Percentiles rank a stretch among this genome's conserved stretches.
Conservation (phyloP, 192 early-diverging fungal species). For the Rhizoclosmatium sp. region DNA sequence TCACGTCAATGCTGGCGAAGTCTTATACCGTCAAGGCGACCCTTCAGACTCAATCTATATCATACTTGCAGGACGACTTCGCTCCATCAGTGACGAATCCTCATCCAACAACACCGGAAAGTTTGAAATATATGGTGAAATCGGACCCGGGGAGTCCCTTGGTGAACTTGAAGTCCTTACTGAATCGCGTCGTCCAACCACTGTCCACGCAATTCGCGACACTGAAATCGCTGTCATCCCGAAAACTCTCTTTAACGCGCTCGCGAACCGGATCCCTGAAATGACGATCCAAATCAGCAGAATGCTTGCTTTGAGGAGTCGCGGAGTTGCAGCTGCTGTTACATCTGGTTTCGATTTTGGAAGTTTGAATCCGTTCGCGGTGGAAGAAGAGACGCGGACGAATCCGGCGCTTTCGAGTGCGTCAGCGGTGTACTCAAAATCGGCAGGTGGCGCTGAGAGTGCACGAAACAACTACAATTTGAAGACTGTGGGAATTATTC, state of each 20-base stretch:
- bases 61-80: constrained; percentile 91
- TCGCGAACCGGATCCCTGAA: constrained; percentile 87
- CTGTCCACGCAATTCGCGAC: constrained; percentile 97
- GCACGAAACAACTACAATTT: constrained; percentile 88
- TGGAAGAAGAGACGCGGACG: too few relatives aligned
- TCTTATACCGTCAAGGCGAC: constrained; percentile 89
- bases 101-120: constrained; percentile 32
- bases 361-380: constrained; percentile 11
- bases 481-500: constrained; percentile 93
- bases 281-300: constrained; percentile 92
- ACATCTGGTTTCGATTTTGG: not conserved
- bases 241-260: constrained; percentile 90
- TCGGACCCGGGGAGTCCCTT: constrained; percentile 93
- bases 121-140: constrained; percentile 88
- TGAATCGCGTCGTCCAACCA: constrained; percentile 76
- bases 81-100: constrained; percentile 76
- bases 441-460: constrained; percentile 22
- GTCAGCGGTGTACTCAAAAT: not conserved
- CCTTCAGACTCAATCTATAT: constrained; percentile 89
- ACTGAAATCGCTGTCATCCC: constrained; percentile 96
- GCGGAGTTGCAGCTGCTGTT: not conserved
- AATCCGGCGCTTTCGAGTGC: constrained; percentile 9
- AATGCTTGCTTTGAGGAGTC: constrained; percentile 77
- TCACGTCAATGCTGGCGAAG: constrained; percentile 91
- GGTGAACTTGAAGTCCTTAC: constrained; percentile 94